Evolutionary conservation across 495 filamentous ascomycete species (phyloP).

Genomic region (Tuber magnatum): DNA sequence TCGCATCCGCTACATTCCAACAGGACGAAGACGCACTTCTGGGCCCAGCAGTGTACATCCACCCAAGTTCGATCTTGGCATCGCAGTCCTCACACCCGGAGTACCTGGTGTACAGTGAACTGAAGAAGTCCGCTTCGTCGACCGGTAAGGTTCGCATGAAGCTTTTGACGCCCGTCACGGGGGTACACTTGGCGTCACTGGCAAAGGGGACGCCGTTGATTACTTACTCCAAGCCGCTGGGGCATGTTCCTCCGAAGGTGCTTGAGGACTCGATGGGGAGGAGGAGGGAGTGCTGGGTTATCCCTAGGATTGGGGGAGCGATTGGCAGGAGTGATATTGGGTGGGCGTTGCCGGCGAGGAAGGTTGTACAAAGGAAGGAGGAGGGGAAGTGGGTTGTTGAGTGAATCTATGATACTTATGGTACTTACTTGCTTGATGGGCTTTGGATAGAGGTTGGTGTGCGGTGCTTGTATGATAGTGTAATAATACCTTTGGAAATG

Average conservation of each 20-base stretch:
- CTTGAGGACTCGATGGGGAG: slow-evolving; percentile 46
- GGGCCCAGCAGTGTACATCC: slow-evolving; percentile 68
- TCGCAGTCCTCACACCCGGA: slow-evolving; percentile 65
- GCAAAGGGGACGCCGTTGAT: slow-evolving; percentile 81
- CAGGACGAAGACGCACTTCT: slow-evolving; percentile 33
- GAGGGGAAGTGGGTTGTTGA: slow-evolving; percentile 71
- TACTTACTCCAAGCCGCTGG: slow-evolving; percentile 81
- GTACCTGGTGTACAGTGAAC: slow-evolving; percentile 79
- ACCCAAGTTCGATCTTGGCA: slow-evolving; percentile 73
- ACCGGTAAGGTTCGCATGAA: slow-evolving; percentile 73
- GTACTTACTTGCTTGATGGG: not conserved
- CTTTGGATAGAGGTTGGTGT: not conserved
- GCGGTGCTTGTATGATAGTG: not conserved
- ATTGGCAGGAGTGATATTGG: slow-evolving; percentile 53
- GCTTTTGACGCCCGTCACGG: slow-evolving; percentile 69
- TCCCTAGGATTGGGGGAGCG: slow-evolving; percentile 64
- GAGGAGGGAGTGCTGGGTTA: slow-evolving; percentile 71
- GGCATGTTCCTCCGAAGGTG: slow-evolving; percentile 54
- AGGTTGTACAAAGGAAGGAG: slow-evolving; percentile 71
- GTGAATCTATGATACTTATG: slow-evolving; percentile 39
- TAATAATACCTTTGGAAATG: not conserved
- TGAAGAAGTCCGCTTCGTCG: slow-evolving; percentile 56
- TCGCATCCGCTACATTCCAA: slow-evolving; percentile 55
- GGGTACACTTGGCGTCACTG: slow-evolving; percentile 66
- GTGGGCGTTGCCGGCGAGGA: slow-evolving; percentile 78